Conservation (phyloP, 345 rosid genomes). For the Aquilaria yunnanensis region DNA sequence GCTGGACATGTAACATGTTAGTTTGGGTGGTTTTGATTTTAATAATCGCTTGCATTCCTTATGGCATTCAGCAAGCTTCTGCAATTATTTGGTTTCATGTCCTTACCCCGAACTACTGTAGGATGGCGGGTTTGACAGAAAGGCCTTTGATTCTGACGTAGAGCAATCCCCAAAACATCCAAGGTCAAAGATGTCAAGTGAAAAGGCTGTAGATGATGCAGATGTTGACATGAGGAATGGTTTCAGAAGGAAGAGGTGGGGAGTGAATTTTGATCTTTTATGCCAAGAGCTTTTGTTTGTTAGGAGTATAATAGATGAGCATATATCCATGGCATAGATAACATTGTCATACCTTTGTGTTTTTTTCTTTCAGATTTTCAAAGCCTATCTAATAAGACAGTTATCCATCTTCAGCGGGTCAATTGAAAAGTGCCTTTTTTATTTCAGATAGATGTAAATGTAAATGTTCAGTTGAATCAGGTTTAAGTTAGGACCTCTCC, state of each 20-base stretch:
- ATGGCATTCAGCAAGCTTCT: conserved; percentile 97
- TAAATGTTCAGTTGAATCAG: conserved; percentile 1
- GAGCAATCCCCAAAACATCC: conserved; percentile 32
- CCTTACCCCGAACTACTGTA: conserved; percentile 99
- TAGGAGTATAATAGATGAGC: conserved; percentile 1
- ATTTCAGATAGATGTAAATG: not conserved
- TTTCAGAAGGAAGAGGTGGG: conserved; percentile 49
- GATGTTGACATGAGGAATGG: conserved; percentile 50
- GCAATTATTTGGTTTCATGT: conserved; percentile 99
- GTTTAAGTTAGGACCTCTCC: not conserved
- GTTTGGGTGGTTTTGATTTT: conserved; percentile 44
- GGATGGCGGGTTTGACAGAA: conserved; percentile 61
- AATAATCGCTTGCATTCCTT: conserved; percentile 63
- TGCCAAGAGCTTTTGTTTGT: not conserved
- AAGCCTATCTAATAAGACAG: too few relatives aligned
- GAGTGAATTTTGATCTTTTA: not conserved
- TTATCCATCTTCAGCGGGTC: not conserved
- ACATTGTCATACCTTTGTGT: too few relatives aligned
- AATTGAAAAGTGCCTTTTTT: not conserved
- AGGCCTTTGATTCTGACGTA: conserved; percentile 34
- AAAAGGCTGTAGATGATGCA: conserved; percentile 36
- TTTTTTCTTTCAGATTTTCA: too few relatives aligned
- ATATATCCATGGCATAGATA: too few relatives aligned
- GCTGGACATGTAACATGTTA: conserved; percentile 47
- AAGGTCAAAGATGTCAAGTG: conserved; percentile 32